Evolutionary conservation across 768 basidiomycete genomes (phyloP), one percentile per base, ranked within the genome.

Genomic region (Lactarius sp.): DNA sequence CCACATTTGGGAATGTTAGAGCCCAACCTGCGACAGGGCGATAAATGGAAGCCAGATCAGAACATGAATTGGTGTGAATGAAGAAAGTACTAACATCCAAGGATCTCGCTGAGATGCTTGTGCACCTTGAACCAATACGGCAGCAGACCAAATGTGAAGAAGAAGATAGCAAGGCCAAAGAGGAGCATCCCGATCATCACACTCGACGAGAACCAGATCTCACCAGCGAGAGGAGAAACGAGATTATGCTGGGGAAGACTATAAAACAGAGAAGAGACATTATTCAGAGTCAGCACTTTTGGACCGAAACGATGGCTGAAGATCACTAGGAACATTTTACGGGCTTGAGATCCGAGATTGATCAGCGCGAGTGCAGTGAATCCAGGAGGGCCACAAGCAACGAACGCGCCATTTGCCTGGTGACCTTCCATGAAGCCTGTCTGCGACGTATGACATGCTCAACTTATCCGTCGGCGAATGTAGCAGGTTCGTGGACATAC

Each of bases 61-160:
- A 42, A 44, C 8, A 16, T 49, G n/a, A 42, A 13, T 8, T 33
- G 49, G 44, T 6, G 22, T 20, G 22, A 27, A 10, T 27, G 22
- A 49, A 13, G 10, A 9, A 10, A 14, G 7, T 22, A 70, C 76
- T 59, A 62, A 76, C 80, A 80, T 64, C 79, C 78, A 22, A 81
- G 75, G 57, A 80, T 81, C 59, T 81, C 79, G 61, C 72, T 69
- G 52, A 81, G 73, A 53, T 76, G 69, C 69, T 78, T 80, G 70
- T 80, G 76, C 37, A 80, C 66, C 70, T 81, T 81, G 73, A 78
- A 80, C 78, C 79, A 79, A 66, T 79, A 80, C 20, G 79, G 79
- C 22, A 80, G 62, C 36, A 77, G 70, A 8, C 78, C 78, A 51
- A 80, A 79, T 33, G 76, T 44, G 67, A 81, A 80, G 59, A 81